phyloP scores from a whole-genome alignment of 208 protist genomes.

The Crithidia brevicula region DNA sequence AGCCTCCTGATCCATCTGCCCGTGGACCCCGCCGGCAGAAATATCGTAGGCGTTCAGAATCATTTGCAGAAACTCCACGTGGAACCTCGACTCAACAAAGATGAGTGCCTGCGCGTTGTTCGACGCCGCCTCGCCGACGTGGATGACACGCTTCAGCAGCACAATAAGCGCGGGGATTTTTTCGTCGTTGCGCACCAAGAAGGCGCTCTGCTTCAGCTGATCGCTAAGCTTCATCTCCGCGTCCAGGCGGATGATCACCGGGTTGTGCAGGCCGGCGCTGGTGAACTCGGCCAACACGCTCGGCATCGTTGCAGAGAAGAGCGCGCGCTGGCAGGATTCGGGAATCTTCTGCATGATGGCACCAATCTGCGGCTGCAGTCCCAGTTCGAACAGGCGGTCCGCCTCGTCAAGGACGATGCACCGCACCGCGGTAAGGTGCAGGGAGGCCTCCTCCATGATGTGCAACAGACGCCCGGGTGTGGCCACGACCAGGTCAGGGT shows the following conservation, averaged over 20 bases:
- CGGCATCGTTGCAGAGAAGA: conserved; percentile 99
- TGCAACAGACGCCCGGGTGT: conserved; percentile 99
- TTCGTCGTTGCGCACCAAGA: conserved; percentile 94
- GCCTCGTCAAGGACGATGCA: conserved; percentile 99
- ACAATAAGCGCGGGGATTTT: conserved; percentile 95
- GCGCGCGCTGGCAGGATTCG: conserved; percentile 93
- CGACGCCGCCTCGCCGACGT: conserved; percentile 46
- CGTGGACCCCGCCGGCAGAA: conserved; percentile 90
- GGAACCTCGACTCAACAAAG: conserved; percentile 97
- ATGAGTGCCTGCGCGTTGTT: conserved; percentile 94
- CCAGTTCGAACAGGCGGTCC: conserved; percentile 99
- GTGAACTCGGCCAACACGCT: conserved; percentile 98
- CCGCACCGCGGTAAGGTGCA: conserved; percentile 93
- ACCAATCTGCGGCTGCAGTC: conserved; percentile 95
- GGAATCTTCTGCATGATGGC: conserved; percentile 96
- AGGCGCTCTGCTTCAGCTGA: conserved; percentile 94
- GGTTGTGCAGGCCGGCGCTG: conserved; percentile 95
- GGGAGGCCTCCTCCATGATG: conserved; percentile 94
- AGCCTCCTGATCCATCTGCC: conserved; percentile 97
- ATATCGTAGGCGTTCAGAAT: conserved; percentile 91
- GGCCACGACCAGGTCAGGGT: conserved; percentile 99
- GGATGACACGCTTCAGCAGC: conserved; percentile 90
- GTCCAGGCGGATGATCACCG: conserved; percentile 98
- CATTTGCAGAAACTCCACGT: conserved; percentile 97
- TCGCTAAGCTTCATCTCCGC: conserved; percentile 96